Evolutionary conservation across 495 filamentous ascomycete genomes (phyloP), one percentile per base, ranked within the genome.

Genomic region (Bacidia gigantensis): DNA sequence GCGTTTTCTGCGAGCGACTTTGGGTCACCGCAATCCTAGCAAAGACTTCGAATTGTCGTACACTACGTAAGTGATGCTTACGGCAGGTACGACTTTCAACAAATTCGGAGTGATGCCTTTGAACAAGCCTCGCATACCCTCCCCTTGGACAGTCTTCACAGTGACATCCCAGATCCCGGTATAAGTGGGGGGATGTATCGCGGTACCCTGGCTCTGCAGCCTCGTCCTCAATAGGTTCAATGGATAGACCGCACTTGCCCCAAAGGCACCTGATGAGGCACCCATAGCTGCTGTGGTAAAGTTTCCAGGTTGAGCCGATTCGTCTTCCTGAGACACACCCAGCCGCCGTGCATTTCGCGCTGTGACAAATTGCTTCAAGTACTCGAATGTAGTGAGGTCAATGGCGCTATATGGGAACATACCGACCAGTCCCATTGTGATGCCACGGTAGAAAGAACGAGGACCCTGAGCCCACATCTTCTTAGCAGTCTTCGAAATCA

Each of bases 401-500:
- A 99, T 92, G 35, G 92, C 93, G 29, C 87, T 87, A 67, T 99
- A 99, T 1, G 92, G 92, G 62, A 97, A 97, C 81, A 97, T 95
- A 63, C 92, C 92, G 47, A 94, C 62, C 2, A 99, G 73, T 18
- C 93, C 92, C 72, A 96, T 84, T 0, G 87, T 86, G 29, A 97
- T 78, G 17, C 92, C 92, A 53, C 90, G 87, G 64, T 97, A 99
- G 56, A 87, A 93, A 18, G 84, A 75, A 40, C 77, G 73, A 23
- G 89, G 44, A 29, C 87, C 87, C 48, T 77, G 75, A 26, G 73
- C 74, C 76, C 81, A 89, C 77, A 97, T 95, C 59, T 87, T 92
- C 60, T 73, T 78, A 2, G 84, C 82, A 2, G 89, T 95, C 20
- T 80, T 77, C 35, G 81, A 64, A 56, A 99, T 86, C 38, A 99